phyloP scores from a whole-genome alignment of 441 rosid species.

The Brassica balearica region DNA sequence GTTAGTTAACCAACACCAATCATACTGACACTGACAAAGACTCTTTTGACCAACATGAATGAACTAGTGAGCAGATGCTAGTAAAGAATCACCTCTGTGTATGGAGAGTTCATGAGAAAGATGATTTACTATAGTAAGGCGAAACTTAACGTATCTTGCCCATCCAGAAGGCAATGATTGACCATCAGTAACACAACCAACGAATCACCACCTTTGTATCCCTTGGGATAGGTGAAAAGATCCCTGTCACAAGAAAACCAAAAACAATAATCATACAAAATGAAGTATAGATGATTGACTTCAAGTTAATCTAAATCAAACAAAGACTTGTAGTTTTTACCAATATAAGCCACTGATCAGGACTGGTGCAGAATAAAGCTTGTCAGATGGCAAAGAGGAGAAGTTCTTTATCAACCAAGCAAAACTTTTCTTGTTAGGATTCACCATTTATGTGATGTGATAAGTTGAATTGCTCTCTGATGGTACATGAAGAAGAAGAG shows the following conservation, averaged over 20 bases:
- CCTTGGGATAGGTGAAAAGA: not conserved
- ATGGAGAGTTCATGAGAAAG: not conserved
- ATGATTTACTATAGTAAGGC: not conserved
- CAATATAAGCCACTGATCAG: slow-evolving; percentile 56
- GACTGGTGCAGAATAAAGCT: slow-evolving; percentile 50
- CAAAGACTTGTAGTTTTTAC: slow-evolving; percentile 36
- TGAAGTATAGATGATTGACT: not conserved
- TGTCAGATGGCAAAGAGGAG: slow-evolving; percentile 52
- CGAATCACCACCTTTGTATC: not conserved
- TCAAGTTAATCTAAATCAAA: not conserved
- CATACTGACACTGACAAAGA: not conserved
- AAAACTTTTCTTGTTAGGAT: slow-evolving; percentile 40
- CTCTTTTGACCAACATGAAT: not conserved
- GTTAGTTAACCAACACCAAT: not conserved
- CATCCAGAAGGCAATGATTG: slow-evolving; percentile 21
- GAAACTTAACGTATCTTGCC: not conserved
- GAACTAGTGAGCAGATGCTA: not conserved
- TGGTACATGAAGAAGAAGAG: not conserved
- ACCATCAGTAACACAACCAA: not conserved
- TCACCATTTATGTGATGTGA: slow-evolving; percentile 21
- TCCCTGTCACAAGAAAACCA: slow-evolving; percentile 10
- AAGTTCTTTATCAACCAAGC: slow-evolving; percentile 67
- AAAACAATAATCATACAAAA: not conserved
- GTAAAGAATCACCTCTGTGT: not conserved
- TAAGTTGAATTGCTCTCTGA: not conserved